A percentile compares a stretch with the other conserved stretches of the same genome.
Evolutionary conservation across 2,329 filamentous ascomycete genomes (phyloP).

Genomic region (Microsporum audouinii): DNA sequence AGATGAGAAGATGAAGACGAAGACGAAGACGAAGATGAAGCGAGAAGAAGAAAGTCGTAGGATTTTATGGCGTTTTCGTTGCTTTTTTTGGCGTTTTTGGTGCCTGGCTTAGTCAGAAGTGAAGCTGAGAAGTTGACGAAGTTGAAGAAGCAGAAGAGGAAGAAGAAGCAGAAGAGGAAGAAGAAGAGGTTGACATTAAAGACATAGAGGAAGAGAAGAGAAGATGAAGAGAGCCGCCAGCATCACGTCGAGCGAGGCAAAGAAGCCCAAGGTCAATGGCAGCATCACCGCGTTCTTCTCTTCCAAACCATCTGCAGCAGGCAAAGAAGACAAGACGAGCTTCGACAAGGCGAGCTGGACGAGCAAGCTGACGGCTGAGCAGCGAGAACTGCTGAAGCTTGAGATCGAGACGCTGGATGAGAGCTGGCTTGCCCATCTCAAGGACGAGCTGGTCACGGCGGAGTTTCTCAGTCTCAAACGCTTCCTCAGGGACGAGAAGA

Average conservation of each 20-base stretch:
- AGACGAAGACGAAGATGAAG: neutral
- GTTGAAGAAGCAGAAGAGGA: neutral
- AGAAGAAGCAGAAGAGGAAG: neutral
- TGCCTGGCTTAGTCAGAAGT: too few species aligned
- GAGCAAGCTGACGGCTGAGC: slow-evolving; percentile 64
- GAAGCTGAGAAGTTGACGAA: neutral
- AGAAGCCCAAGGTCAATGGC: slow-evolving; percentile 62
- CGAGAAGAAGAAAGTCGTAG: too few species aligned
- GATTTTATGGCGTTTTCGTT: too few species aligned
- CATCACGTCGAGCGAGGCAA: slow-evolving; percentile 24
- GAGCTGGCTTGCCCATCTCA: slow-evolving; percentile 80
- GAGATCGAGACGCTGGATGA: slow-evolving; percentile 89
- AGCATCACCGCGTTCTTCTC: slow-evolving; percentile 87
- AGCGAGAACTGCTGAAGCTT: slow-evolving; percentile 67
- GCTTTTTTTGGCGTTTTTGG: too few species aligned
- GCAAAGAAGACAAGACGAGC: slow-evolving; percentile 31
- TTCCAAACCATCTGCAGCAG: neutral
- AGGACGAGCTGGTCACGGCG: slow-evolving; percentile 67
- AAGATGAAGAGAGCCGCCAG: neutral
- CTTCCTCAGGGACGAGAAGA: slow-evolving; percentile 70
- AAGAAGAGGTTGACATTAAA: neutral
- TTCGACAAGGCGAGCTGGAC: slow-evolving; percentile 91
- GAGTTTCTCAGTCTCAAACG: slow-evolving; percentile 81
- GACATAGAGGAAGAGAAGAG: neutral
- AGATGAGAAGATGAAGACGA: neutral